phyloP scores from a whole-genome alignment of 78 protist species.

The Cyanophora paradoxa region DNA sequence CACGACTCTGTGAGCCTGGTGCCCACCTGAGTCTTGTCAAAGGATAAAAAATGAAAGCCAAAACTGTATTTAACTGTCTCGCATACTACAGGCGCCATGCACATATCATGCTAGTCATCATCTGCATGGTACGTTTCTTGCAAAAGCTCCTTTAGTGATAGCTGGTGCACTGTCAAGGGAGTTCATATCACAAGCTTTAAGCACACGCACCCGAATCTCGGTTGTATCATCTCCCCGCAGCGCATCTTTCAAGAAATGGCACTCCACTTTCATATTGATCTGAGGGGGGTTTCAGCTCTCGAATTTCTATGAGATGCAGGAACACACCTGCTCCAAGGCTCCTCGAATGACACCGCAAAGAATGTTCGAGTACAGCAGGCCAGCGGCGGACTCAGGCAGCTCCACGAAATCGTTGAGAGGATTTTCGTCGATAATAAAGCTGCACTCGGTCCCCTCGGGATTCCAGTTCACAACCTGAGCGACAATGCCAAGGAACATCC shows the following conservation, averaged over 20 bases:
- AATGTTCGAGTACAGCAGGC: constrained; percentile 71
- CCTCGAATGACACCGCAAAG: constrained; percentile 94
- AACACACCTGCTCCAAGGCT: constrained; percentile 80
- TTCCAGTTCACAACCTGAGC: constrained; percentile 58
- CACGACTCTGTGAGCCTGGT: too few species aligned
- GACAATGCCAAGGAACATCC: constrained; percentile 86
- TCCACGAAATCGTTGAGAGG: constrained; percentile 86
- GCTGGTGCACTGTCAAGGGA: too few species aligned
- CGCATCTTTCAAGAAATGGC: neutral
- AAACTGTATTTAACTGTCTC: too few species aligned
- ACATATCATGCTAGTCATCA: too few species aligned
- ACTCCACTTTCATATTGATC: neutral
- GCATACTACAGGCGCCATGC: too few species aligned
- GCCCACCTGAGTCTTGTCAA: too few species aligned
- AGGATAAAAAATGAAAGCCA: too few species aligned
- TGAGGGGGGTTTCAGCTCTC: neutral
- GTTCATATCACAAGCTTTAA: neutral
- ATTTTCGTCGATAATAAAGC: constrained; percentile 67
- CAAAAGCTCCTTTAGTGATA: neutral
- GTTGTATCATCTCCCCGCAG: constrained; percentile 55
- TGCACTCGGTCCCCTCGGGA: constrained; percentile 46
- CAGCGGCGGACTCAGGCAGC: constrained; percentile 78
- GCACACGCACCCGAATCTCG: constrained; percentile 60
- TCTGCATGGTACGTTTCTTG: neutral
- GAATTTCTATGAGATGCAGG: too few species aligned